These are phyloP conservation scores for Colletotrichum lupini DNA, from an alignment of 2,329 filamentous ascomycete species.

Conservation along the genomic window DNA sequence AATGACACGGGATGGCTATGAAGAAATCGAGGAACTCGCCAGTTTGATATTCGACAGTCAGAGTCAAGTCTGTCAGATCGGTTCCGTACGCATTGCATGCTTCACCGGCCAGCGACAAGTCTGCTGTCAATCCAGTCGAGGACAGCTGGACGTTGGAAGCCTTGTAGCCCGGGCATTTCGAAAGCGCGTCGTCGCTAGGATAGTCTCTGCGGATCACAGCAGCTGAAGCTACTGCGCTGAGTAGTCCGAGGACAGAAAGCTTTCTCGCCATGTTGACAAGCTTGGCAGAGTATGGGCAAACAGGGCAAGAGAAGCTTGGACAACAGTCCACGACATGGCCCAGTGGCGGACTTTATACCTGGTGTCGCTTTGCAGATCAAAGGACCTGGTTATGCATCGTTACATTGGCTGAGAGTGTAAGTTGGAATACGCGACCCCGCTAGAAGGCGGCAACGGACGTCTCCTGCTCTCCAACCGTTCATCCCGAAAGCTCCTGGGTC, in stretches of 20 bases:
- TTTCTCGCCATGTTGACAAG: slow-evolving; percentile 24
- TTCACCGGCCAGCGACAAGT: slow-evolving; percentile 40
- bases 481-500: background rate
- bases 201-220: slow-evolving; percentile 31
- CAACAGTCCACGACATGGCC: background rate
- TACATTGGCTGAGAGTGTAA: background rate
- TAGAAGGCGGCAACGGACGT: background rate
- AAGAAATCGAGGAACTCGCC: slow-evolving; percentile 32
- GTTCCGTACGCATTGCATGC: slow-evolving; percentile 40
- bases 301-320: background rate
- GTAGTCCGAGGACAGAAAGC: slow-evolving; percentile 21
- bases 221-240: slow-evolving; percentile 20
- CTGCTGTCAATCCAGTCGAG: slow-evolving; percentile 63
- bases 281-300: background rate
- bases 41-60: slow-evolving; percentile 47
- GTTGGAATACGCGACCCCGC: background rate
- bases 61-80: slow-evolving; percentile 40
- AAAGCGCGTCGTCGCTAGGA: slow-evolving; percentile 26
- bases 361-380: slow-evolving; percentile 1
- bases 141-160: slow-evolving; percentile 70
- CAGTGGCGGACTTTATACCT: slow-evolving; percentile 15
- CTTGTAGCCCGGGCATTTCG: slow-evolving; percentile 49
- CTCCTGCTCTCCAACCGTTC: slow-evolving; percentile 20
- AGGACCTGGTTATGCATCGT: background rate
- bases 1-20: background rate